Base-by-base conservation (phyloP, 768 basidiomycete genomes). In the Leccinum sublutescens region DNA sequence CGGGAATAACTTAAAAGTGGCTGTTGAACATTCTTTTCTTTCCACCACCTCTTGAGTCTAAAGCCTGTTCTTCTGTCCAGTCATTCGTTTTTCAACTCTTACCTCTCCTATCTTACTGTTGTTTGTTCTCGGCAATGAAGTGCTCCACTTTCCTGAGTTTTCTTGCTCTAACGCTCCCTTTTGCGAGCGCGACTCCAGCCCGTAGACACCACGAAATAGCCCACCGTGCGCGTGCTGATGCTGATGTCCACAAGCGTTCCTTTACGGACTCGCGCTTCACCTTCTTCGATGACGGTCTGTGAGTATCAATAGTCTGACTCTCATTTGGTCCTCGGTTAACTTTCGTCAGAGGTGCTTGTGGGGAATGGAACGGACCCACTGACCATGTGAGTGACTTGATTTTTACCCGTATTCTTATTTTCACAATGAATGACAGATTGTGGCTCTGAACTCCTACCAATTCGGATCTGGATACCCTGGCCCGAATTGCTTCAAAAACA, bases 391-490 rank as follows among this genome's bases (percentile, higher is more conserved):
- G 66, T 43, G 38, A 23, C 31, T 31, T 40, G 11, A 36, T 31
- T 1, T 43, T 3, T 5, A 4, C 21, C 29, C 5, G 27, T 11
- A 12, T 21, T 43, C 15, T 50, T 50, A n/a, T 11, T 31, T 33
- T 65, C 25, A 66, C 47, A 15, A 48, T 17, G 10, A 23, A 29
- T 17, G 7, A 29, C 17, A 71, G 70, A 64, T 74, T 11, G 70
- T 72, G 23, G 70, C 72, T 15, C 34, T 74, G 34, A 74, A 72
- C 8, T 38, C 60, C 8, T 25, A 15, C 75, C 80, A 86, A 74
- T 89, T 75, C 60, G 86, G 86, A 12, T 61, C 66, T 25, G 80
- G 80, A 2, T 87, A 80, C 68, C 87, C 89, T 15, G 84, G 86
- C 14, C 78, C 82, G 36, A 63, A 87, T 56, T 93, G 91, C 72